Conservation (phyloP, 2,329 filamentous ascomycete species). For the Colletotrichum theobromicola region DNA sequence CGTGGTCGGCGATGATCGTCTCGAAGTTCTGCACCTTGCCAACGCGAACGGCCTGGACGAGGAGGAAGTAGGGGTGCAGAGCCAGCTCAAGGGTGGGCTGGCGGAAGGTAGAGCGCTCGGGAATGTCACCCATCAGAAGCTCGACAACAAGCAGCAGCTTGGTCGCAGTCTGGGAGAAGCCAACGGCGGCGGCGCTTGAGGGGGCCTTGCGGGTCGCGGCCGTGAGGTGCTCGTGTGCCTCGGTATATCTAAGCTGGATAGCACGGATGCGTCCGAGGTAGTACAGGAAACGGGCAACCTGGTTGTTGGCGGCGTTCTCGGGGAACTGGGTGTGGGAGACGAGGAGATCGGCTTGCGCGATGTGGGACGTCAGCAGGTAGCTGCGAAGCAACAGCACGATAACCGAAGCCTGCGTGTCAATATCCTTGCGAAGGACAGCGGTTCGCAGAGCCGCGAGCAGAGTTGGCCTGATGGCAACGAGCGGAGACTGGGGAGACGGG, state of each 20-base stretch:
- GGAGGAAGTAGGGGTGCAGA: conserved; percentile 89
- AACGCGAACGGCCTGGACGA: conserved; percentile 95
- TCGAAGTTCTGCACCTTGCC: conserved; percentile 95
- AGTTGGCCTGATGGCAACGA: conserved; percentile 84
- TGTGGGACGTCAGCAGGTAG: conserved; percentile 95
- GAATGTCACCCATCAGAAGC: conserved; percentile 97
- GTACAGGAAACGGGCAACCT: conserved; percentile 96
- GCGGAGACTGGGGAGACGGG: conserved; percentile 85
- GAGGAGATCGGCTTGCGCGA: conserved; percentile 93
- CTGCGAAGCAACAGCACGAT: conserved; percentile 94
- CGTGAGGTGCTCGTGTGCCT: conserved; percentile 92
- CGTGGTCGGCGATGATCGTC: conserved; percentile 81
- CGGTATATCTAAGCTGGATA: conserved; percentile 95
- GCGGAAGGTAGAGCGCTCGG: conserved; percentile 92
- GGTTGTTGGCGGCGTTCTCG: conserved; percentile 93
- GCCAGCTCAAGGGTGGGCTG: conserved; percentile 85
- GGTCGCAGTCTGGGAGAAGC: conserved; percentile 94
- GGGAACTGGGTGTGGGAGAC: conserved; percentile 97
- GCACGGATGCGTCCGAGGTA: conserved; percentile 96
- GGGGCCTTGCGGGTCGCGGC: conserved; percentile 95
- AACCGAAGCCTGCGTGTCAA: conserved; percentile 95
- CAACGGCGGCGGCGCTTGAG: conserved; percentile 84
- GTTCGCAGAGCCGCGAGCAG: conserved; percentile 90
- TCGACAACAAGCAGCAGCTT: conserved; percentile 98
- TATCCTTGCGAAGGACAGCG: conserved; percentile 94